These are phyloP conservation scores for Trametes polyzona DNA, from an alignment of 1,284 basidiomycete species.

Conservation along the genomic window DNA sequence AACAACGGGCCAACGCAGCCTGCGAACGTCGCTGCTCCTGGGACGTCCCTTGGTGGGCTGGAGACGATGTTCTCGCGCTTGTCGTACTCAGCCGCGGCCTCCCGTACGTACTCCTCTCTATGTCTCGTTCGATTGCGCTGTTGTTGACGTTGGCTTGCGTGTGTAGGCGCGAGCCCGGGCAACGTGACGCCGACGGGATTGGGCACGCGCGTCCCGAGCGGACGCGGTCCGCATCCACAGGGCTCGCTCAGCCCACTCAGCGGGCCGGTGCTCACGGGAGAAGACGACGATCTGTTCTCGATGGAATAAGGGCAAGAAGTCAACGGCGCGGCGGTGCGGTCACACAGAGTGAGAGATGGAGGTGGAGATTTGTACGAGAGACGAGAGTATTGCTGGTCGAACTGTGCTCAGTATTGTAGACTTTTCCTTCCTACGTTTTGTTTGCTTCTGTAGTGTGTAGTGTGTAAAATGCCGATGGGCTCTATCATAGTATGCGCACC, in stretches of 20 bases:
- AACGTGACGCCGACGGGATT: conserved; percentile 24
- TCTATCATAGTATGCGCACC: no score
- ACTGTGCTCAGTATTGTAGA: conserved; percentile 8
- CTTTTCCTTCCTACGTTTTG: neutral
- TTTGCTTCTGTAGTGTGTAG: neutral
- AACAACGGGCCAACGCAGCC: conserved; percentile 25
- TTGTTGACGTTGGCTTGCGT: neutral
- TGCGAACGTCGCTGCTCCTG: neutral
- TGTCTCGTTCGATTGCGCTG: conserved; percentile 10
- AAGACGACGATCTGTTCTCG: conserved; percentile 69
- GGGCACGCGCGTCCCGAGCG: conserved; percentile 44
- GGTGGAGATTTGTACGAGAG: neutral
- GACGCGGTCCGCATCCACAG: conserved; percentile 42
- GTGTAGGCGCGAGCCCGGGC: conserved; percentile 13
- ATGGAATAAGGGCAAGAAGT: conserved; percentile 48
- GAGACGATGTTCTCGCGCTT: conserved; percentile 37
- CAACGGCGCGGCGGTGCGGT: neutral
- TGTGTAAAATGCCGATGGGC: neutral
- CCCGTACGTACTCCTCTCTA: conserved; percentile 28
- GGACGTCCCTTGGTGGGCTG: conserved; percentile 28
- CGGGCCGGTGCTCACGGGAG: conserved; percentile 56
- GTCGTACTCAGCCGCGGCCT: conserved; percentile 37
- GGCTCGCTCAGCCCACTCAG: conserved; percentile 57
- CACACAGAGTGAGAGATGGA: neutral
- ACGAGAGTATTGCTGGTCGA: neutral